These are phyloP conservation scores for Suillus variegatus DNA, from an alignment of 768 basidiomycete genomes.

Conservation along the genomic window DNA sequence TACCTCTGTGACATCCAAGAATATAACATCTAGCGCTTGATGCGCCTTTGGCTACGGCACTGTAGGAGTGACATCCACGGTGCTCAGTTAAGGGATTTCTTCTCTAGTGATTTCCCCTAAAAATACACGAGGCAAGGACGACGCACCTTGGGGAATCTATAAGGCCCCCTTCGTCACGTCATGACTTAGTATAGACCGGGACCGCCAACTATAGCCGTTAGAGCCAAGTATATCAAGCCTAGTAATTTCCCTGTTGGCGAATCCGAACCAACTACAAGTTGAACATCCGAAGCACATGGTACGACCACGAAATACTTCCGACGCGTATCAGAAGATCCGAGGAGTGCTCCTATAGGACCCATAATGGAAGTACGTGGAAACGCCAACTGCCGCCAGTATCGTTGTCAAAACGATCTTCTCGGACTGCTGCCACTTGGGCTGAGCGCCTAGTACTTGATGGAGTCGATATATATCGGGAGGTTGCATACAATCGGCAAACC, in stretches of 20 bases:
- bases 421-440: background rate
- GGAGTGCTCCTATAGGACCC: background rate
- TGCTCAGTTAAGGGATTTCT: background rate
- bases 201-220: background rate
- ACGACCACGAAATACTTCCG: background rate
- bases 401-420: background rate
- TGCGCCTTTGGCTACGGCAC: background rate
- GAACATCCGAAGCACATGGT: slow-evolving; percentile 2
- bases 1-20: background rate
- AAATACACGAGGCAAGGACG: background rate
- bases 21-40: background rate
- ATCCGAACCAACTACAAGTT: background rate
- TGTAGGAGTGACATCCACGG: background rate
- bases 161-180: background rate
- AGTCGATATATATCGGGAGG: background rate
- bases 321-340: background rate
- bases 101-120: background rate
- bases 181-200: background rate
- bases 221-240: background rate
- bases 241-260: background rate
- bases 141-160: background rate
- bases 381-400: background rate
- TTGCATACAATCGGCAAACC: background rate
- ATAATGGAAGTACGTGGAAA: slow-evolving; percentile 2
- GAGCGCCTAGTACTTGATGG: background rate